Evolutionary conservation across 148 eudicot genomes (phyloP).

Genomic region (Persicaria tinctoria): DNA sequence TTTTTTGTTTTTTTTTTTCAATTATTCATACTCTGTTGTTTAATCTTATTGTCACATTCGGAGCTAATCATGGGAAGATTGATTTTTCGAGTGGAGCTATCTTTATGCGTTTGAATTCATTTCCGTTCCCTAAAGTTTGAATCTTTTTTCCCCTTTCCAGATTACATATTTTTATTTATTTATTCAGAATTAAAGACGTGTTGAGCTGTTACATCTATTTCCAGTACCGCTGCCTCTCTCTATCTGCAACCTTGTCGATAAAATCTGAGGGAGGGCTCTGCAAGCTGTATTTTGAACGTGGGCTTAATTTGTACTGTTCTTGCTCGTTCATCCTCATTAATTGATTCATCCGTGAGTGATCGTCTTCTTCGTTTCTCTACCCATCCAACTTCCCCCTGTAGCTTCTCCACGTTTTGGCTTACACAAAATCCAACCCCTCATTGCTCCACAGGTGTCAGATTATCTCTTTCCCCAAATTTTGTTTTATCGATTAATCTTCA

Average conservation of each 20-base stretch:
- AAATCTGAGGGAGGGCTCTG: background rate
- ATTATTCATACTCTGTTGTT: no score
- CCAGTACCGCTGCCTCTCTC: background rate
- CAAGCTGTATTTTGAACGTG: constrained; percentile 10
- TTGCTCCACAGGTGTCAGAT: constrained; percentile 9
- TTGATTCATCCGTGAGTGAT: background rate
- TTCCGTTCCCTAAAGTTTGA: background rate
- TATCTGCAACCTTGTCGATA: background rate
- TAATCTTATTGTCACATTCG: background rate
- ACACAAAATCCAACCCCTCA: background rate
- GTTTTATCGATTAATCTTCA: background rate
- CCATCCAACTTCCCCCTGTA: background rate
- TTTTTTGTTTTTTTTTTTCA: background rate
- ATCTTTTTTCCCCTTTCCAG: background rate
- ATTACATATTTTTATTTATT: background rate
- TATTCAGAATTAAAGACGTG: background rate
- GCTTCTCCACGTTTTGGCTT: background rate
- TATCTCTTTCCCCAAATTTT: background rate
- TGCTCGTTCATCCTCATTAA: background rate
- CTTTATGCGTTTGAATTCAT: background rate
- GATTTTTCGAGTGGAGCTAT: background rate
- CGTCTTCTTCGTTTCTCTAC: background rate
- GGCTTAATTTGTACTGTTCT: background rate
- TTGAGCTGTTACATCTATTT: constrained; percentile 11
- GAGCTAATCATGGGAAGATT: constrained; percentile 8